Evolutionary conservation across 306 rosid species (phyloP).

Genomic region (Cucumis hystrix): DNA sequence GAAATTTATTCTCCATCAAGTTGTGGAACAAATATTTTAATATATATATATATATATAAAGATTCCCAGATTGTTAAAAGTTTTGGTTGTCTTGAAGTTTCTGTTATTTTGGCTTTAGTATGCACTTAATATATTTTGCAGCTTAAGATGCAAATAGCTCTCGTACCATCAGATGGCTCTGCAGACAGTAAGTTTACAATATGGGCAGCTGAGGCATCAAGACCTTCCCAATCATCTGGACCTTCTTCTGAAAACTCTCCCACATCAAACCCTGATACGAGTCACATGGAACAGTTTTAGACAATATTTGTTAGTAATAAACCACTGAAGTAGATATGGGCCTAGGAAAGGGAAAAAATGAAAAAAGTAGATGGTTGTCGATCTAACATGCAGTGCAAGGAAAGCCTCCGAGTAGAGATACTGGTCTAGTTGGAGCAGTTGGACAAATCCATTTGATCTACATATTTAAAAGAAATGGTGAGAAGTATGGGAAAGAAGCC

Average conservation of each 20-base stretch:
- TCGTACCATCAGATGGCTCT: conserved; percentile 86
- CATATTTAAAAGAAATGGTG: not conserved
- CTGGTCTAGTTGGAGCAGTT: conserved; percentile 98
- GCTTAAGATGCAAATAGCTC: not conserved
- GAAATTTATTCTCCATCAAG: not conserved
- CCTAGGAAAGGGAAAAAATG: not conserved
- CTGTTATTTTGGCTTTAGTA: not conserved
- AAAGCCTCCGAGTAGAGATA: conserved; percentile 85
- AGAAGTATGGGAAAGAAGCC: not conserved
- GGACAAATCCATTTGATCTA: conserved; percentile 99
- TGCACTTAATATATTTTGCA: not conserved
- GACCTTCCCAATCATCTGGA: conserved; percentile 96
- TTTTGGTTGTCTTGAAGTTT: not conserved
- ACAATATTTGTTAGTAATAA: not conserved
- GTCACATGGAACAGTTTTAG: conserved; percentile 6
- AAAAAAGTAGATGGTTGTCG: not conserved
- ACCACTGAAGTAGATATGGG: not conserved
- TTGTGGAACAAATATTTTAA: not conserved
- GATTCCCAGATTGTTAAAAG: not conserved
- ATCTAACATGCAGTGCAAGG: conserved; percentile 88
- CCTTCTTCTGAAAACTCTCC: conserved; percentile 92
- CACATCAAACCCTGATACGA: conserved; percentile 74
- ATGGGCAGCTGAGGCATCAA: conserved; percentile 94
- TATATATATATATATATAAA: not conserved
- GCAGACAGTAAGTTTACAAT: conserved; percentile 85